Evolutionary conservation across 352 stramenopile genomes (phyloP).

Genomic region (Globisporangium parvum): DNA sequence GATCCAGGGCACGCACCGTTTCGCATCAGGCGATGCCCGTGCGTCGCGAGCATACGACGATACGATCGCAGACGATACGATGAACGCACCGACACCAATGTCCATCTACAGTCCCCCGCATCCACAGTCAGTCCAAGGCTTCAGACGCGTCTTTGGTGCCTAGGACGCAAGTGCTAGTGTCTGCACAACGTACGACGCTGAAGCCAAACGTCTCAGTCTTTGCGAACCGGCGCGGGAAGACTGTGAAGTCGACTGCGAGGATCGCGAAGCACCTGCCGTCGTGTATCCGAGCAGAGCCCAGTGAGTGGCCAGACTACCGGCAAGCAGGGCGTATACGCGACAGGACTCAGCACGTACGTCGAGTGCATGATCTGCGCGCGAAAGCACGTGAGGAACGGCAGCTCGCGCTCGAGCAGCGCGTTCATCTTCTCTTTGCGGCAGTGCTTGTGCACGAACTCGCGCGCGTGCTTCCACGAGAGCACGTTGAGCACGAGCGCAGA

Average conservation of each 20-base stretch:
- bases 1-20: constrained; percentile 13
- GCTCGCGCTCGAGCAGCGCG: constrained; percentile 58
- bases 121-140: too few species aligned
- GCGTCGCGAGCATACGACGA: constrained; percentile 58
- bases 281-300: too few species aligned
- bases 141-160: too few species aligned
- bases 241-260: constrained; percentile 96
- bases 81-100: constrained; percentile 93
- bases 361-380: constrained; percentile 79
- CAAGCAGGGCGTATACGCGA: not conserved
- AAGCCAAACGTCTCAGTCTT: constrained; percentile 96
- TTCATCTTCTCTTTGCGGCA: constrained; percentile 83
- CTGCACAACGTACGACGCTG: constrained; percentile 68
- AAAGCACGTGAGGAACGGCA: constrained; percentile 77
- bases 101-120: constrained; percentile 85
- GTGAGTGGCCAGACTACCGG: too few species aligned
- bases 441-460: constrained; percentile 67
- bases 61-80: constrained; percentile 85
- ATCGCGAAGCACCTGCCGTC: constrained; percentile 85
- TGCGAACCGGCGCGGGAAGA: constrained; percentile 93
- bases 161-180: too few species aligned
- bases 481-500: constrained; percentile 40
- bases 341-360: constrained; percentile 33
- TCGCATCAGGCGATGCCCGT: constrained; percentile 20
- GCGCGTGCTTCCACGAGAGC: constrained; percentile 68